Conservation (phyloP, 192 early-diverging fungal genomes). For the Coemansia sp. region DNA sequence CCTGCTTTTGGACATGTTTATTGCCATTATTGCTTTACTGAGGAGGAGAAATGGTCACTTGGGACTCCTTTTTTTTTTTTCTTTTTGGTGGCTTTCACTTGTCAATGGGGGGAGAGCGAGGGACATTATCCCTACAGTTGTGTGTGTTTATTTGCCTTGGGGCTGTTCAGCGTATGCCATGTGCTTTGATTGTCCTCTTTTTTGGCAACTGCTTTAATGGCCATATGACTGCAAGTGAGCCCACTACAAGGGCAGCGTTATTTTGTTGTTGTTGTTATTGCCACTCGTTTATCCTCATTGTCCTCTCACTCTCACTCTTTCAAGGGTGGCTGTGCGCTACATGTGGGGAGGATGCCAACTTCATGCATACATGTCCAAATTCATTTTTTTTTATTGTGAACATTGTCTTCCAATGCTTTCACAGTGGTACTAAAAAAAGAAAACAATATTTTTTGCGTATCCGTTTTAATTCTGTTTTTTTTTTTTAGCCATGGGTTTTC, state of each 20-base stretch:
- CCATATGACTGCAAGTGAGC: constrained; percentile 6
- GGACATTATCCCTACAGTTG: not conserved
- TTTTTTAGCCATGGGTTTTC: constrained; percentile 56
- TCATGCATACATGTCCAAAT: constrained; percentile 3
- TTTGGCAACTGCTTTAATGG: not conserved
- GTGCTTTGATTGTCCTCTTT: constrained; percentile 2
- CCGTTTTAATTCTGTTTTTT: not conserved
- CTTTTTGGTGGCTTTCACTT: constrained; percentile 25
- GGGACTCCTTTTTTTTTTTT: not conserved
- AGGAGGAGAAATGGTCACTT: not conserved
- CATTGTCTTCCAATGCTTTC: not conserved
- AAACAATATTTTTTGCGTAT: not conserved
- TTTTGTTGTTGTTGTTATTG: constrained; percentile 13
- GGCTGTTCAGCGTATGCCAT: constrained; percentile 1
- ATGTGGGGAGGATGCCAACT: not conserved
- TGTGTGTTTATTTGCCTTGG: not conserved
- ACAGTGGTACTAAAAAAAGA: not conserved
- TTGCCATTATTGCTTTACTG: not conserved
- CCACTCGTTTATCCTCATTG: constrained; percentile 1
- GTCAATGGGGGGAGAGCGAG: constrained; percentile 4
- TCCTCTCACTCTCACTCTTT: not conserved
- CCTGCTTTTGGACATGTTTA: not conserved
- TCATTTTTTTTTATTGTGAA: not conserved
- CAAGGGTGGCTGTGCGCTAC: constrained; percentile 3
- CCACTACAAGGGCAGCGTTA: not conserved